Conservation (phyloP, 2,329 filamentous ascomycete genomes). For the Tolypocladium paradoxum region DNA sequence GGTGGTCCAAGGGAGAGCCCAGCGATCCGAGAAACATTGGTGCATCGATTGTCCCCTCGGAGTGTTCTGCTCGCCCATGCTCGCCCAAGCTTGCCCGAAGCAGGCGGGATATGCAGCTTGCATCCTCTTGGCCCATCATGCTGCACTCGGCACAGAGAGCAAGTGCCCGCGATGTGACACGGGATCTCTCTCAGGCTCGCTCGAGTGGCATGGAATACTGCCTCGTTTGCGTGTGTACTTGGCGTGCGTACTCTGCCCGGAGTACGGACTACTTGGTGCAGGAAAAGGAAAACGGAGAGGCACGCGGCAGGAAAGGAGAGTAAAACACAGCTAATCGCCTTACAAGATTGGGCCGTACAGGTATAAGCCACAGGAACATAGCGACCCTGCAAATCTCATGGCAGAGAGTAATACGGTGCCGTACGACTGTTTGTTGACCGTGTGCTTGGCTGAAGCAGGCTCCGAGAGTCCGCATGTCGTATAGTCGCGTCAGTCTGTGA, state of each 20-base stretch:
- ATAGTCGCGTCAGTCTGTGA: neutral
- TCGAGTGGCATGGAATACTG: neutral
- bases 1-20: neutral
- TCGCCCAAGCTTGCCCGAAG: neutral
- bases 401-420: neutral
- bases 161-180: neutral
- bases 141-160: neutral
- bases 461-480: neutral
- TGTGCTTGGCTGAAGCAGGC: neutral
- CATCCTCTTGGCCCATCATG: neutral
- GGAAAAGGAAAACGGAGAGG: neutral
- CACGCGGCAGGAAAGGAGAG: slow-evolving; percentile 2
- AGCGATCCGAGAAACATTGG: neutral
- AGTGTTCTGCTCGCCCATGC: neutral
- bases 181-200: neutral
- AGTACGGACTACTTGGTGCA: neutral
- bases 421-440: neutral
- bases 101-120: neutral
- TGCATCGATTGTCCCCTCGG: neutral
- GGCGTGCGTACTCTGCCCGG: no score
- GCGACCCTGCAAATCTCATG: neutral
- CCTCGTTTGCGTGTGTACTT: neutral
- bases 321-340: slow-evolving; percentile 1
- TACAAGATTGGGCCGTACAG: neutral
- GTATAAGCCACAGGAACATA: neutral